Base-by-base conservation (phyloP, 352 stramenopile genomes). In the Elongisporangium anandrum region DNA sequence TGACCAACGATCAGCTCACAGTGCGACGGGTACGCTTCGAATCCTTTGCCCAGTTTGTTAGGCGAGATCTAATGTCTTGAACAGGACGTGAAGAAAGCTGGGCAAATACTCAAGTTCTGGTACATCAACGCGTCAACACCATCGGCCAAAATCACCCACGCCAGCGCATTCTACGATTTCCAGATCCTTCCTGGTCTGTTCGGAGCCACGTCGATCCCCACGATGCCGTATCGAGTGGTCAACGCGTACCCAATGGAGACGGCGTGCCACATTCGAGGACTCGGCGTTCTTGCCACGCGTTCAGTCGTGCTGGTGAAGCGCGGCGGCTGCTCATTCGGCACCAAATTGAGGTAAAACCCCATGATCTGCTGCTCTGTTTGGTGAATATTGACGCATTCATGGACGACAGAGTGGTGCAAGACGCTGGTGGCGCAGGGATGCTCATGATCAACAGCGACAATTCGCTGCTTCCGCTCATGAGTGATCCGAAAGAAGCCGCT, bases 231-330 rank as follows among this genome's bases (percentile, higher is more conserved):
- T 22, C 80, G 80, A 8, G 41, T 86, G 9, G 75, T 92, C 53
- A 72, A 73, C 34, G 78, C 82, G 9, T 89, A 84, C 57, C 82
- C 82, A 0, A 69, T 87, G 52, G 78, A 87, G 16, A 92, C 80
- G 4, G 82, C 80, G n/a, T 92, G 82, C 41, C 63, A 88, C 52
- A 69, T 72, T 50, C 74, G 87, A 64, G 82, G 80, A 1, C 72
- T 92, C 24, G 73, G 66, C 9, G 78, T 92, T 22, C 62, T 78
- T 7, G 78, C 67, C 15, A 81, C 76, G 19, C 78, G 76, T 21
- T 70, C 82, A 0, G 78, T 90, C 17, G 66, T 92, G 10, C 58
- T 88, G n/a, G 79, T 88, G n/a, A 87, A 85, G 62, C 75, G 74
- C 10, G 82, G 82, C 8, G 74, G 68, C 21, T 92, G 82, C 56